A percentile compares a stretch with the other conserved stretches of the same genome.
Conservation (phyloP, 257 asterid genomes). For the Paulownia fortunei region DNA sequence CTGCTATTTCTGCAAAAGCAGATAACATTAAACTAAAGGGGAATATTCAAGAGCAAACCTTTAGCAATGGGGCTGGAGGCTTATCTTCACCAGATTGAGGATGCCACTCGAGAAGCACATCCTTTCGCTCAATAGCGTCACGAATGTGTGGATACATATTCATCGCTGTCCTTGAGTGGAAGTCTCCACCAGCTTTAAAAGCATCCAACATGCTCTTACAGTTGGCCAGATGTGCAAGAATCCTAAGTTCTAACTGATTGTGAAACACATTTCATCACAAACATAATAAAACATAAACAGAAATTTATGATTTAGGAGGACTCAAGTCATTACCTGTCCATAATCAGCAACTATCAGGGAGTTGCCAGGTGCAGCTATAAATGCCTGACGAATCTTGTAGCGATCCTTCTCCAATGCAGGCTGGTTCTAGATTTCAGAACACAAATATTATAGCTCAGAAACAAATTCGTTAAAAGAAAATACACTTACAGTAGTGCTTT, state of each 20-base stretch:
- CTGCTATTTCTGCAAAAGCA: neutral
- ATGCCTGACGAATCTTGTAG: constrained; percentile 95
- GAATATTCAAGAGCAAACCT: constrained; percentile 53
- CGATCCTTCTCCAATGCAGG: constrained; percentile 99
- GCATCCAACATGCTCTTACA: constrained; percentile 96
- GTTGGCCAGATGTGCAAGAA: constrained; percentile 95
- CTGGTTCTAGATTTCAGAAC: constrained; percentile 67
- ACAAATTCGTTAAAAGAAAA: neutral
- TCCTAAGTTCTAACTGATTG: constrained; percentile 94
- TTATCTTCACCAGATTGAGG: constrained; percentile 85
- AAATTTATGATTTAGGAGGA: neutral
- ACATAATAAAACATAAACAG: neutral
- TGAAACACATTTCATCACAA: constrained; percentile 28
- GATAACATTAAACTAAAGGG: neutral
- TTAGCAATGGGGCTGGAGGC: constrained; percentile 93
- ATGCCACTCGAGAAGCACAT: constrained; percentile 97
- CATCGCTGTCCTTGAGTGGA: constrained; percentile 99
- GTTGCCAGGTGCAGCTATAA: constrained; percentile 90
- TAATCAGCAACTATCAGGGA: constrained; percentile 94
- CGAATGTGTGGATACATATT: constrained; percentile 96
- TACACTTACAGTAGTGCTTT: neutral
- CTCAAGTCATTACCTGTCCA: constrained; percentile 73
- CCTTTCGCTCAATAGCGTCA: constrained; percentile 67
- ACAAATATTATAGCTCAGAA: constrained; percentile 17
- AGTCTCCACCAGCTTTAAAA: constrained; percentile 97